Percentiles rank a stretch among this genome's conserved stretches.
Conservation (phyloP, 345 rosid genomes). For the Leavenworthia alabamica region DNA sequence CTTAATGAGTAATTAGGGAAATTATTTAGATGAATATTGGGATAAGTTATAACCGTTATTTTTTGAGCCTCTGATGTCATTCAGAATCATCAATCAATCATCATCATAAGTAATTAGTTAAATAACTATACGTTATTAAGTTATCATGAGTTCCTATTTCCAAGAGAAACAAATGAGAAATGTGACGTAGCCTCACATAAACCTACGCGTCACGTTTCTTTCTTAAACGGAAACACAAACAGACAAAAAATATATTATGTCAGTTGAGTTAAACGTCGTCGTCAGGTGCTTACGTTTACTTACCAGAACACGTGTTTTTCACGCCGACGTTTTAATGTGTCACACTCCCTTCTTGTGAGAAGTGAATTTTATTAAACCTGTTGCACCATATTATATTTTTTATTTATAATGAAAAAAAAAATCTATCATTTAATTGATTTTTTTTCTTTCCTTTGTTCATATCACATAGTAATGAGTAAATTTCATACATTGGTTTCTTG, state of each 20-base stretch:
- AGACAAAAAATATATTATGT: background rate
- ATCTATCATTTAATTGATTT: no score
- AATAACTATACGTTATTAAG: constrained; percentile 1
- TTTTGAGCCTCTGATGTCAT: background rate
- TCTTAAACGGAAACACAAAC: constrained; percentile 18
- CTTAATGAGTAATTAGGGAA: background rate
- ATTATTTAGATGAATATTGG: background rate
- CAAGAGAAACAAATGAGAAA: constrained; percentile 26
- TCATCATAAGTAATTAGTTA: background rate
- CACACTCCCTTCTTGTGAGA: no score
- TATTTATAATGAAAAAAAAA: no score
- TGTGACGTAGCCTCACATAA: constrained; percentile 22
- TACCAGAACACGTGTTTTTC: constrained; percentile 6
- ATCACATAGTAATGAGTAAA: no score
- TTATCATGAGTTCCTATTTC: constrained; percentile 12
- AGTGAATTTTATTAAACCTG: no score
- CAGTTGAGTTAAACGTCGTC: background rate
- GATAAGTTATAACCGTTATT: background rate
- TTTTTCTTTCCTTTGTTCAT: no score
- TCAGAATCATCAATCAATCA: background rate
- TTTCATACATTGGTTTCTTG: background rate
- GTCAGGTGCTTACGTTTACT: background rate
- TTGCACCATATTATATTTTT: no score
- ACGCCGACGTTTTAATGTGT: constrained; percentile 10
- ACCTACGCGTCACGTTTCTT: constrained; percentile 27